Conservation (phyloP, 495 filamentous ascomycete genomes). For the Viridothelium virens region DNA sequence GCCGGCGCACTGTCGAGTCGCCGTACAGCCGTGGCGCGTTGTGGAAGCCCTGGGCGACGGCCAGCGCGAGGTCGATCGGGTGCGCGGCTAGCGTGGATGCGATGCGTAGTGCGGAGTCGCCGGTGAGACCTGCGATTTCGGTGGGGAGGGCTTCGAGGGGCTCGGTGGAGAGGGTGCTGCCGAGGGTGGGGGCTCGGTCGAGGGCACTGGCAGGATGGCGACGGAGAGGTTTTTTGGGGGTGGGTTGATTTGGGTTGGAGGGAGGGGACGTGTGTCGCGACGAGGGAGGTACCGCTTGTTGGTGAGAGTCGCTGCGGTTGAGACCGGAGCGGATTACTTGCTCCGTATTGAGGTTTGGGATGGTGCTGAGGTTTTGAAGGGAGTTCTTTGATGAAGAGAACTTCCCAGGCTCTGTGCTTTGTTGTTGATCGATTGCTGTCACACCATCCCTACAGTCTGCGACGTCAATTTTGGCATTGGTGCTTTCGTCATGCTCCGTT, state of each 20-base stretch:
- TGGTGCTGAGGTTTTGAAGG: neutral
- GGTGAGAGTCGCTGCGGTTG: neutral
- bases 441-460: slow-evolving; percentile 12
- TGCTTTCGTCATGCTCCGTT: neutral
- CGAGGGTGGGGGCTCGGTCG: slow-evolving; percentile 17
- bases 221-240: neutral
- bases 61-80: slow-evolving; percentile 62
- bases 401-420: neutral
- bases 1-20: slow-evolving; percentile 42
- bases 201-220: neutral
- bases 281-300: neutral
- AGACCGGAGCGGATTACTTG: neutral
- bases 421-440: slow-evolving; percentile 1
- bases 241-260: neutral
- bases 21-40: slow-evolving; percentile 64
- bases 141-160: slow-evolving; percentile 26
- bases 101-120: slow-evolving; percentile 42
- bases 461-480: neutral
- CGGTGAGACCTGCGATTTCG: slow-evolving; percentile 40
- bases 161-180: slow-evolving; percentile 27
- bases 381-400: neutral
- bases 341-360: neutral
- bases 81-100: slow-evolving; percentile 40
- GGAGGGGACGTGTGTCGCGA: neutral
- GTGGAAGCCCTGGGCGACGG: slow-evolving; percentile 73